Conservation (phyloP, 352 stramenopile species). For the Globisporangium apiculatum region DNA sequence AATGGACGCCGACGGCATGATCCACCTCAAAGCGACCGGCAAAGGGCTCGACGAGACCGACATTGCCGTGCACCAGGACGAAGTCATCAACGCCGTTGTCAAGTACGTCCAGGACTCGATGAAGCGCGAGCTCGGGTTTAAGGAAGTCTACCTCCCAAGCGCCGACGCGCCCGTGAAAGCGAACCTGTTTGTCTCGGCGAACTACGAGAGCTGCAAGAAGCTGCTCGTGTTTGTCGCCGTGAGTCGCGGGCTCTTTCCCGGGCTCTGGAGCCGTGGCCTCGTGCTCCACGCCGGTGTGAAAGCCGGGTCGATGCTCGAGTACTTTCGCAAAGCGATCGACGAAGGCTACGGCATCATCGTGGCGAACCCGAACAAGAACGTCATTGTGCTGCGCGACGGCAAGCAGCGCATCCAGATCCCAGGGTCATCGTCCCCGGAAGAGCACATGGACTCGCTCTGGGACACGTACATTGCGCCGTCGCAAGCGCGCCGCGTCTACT, state of each 20-base stretch:
- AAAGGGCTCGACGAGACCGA: constrained; percentile 79
- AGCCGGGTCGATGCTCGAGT: constrained; percentile 83
- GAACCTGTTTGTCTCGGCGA: constrained; percentile 79
- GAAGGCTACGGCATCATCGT: constrained; percentile 85
- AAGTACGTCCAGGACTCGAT: constrained; percentile 86
- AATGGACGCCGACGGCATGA: constrained; percentile 81
- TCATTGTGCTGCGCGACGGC: constrained; percentile 71
- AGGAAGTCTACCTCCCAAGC: constrained; percentile 65
- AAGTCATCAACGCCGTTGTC: constrained; percentile 83
- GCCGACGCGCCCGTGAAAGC: constrained; percentile 67
- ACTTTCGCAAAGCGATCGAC: constrained; percentile 83
- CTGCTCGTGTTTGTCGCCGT: constrained; percentile 83
- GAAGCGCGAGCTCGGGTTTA: constrained; percentile 68
- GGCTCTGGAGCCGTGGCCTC: constrained; percentile 79
- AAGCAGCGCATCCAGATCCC: constrained; percentile 83
- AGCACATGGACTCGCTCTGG: constrained; percentile 88
- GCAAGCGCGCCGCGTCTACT: constrained; percentile 67
- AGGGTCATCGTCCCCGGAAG: constrained; percentile 72
- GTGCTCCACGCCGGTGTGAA: constrained; percentile 84
- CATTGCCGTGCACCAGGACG: constrained; percentile 82
- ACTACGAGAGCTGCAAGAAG: constrained; percentile 77
- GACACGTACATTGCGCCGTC: constrained; percentile 67
- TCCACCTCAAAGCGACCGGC: constrained; percentile 78
- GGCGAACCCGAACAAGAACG: constrained; percentile 88
- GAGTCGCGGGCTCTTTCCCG: constrained; percentile 70